phyloP scores from a whole-genome alignment of 108 stramenopile genomes.

The Skeletonema tropicum region DNA sequence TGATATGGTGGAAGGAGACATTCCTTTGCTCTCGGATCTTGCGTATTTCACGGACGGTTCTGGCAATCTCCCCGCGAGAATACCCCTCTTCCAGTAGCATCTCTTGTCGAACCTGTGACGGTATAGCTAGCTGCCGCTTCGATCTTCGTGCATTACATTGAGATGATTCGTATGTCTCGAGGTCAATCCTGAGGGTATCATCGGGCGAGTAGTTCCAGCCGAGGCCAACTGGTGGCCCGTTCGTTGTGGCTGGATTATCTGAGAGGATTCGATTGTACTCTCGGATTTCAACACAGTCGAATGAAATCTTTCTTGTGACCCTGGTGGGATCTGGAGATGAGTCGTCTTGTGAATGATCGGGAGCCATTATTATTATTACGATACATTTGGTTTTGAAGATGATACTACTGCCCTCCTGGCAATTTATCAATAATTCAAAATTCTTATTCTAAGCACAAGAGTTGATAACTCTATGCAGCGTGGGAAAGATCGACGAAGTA shows the following conservation, averaged over 20 bases:
- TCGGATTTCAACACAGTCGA: constrained; percentile 48
- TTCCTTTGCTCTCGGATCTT: constrained; percentile 14
- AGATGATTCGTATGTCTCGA: constrained; percentile 48
- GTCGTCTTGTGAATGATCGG: background rate
- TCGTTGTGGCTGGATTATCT: constrained; percentile 53
- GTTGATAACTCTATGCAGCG: no score
- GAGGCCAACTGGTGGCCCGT: constrained; percentile 58
- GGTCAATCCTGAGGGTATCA: constrained; percentile 19
- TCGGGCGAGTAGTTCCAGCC: constrained; percentile 51
- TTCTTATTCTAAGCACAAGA: no score
- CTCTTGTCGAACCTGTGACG: constrained; percentile 6
- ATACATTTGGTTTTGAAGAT: no score
- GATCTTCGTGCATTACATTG: constrained; percentile 3
- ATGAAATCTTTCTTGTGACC: background rate
- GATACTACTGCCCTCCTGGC: no score
- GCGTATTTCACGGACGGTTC: constrained; percentile 5
- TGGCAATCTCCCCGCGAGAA: constrained; percentile 13
- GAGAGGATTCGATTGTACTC: constrained; percentile 54
- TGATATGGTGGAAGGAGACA: constrained; percentile 18
- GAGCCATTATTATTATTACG: background rate
- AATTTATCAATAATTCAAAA: no score
- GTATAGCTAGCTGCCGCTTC: constrained; percentile 15
- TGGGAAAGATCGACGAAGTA: no score
- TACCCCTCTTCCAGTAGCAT: constrained; percentile 22
- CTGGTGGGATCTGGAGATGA: background rate